Evolutionary conservation across 2,329 filamentous ascomycete species (phyloP).

Genomic region (Orbilia quercus): DNA sequence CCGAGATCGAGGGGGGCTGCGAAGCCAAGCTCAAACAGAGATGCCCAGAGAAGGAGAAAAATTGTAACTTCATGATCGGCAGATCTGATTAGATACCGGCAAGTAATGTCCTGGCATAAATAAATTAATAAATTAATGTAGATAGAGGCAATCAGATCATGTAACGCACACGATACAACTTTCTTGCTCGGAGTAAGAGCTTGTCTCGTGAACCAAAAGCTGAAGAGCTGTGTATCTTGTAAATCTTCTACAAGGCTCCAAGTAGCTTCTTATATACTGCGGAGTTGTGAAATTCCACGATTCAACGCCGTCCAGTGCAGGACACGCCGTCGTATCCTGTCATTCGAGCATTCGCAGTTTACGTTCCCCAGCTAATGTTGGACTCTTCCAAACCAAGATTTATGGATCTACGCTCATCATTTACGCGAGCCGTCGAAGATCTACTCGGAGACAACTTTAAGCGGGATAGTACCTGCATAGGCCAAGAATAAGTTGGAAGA

Average conservation of each 20-base stretch:
- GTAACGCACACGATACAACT: too few relatives aligned
- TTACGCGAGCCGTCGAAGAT: constrained; percentile 12
- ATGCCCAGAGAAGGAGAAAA: constrained; percentile 17
- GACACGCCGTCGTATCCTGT: background rate
- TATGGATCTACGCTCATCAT: background rate
- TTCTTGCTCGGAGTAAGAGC: too few relatives aligned
- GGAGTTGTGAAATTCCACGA: too few relatives aligned
- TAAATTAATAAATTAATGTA: too few relatives aligned
- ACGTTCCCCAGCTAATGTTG: background rate
- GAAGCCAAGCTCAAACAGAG: constrained; percentile 11
- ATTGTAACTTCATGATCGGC: constrained; percentile 6
- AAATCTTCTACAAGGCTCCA: too few relatives aligned
- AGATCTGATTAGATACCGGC: too few relatives aligned
- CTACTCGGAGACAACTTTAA: constrained; percentile 7
- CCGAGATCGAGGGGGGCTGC: constrained; percentile 6
- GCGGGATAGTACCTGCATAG: background rate
- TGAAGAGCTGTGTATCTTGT: too few relatives aligned
- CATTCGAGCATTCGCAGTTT: background rate
- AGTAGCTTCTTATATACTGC: too few relatives aligned
- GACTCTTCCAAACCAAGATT: background rate
- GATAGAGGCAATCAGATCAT: too few relatives aligned
- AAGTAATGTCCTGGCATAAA: too few relatives aligned
- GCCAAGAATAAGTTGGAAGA: constrained; percentile 2
- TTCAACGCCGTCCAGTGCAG: too few relatives aligned
- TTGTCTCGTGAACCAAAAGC: too few relatives aligned